Evolutionary conservation across 805 yeast genomes (phyloP).

Genomic region (Wickerhamomyces rabaulensis): DNA sequence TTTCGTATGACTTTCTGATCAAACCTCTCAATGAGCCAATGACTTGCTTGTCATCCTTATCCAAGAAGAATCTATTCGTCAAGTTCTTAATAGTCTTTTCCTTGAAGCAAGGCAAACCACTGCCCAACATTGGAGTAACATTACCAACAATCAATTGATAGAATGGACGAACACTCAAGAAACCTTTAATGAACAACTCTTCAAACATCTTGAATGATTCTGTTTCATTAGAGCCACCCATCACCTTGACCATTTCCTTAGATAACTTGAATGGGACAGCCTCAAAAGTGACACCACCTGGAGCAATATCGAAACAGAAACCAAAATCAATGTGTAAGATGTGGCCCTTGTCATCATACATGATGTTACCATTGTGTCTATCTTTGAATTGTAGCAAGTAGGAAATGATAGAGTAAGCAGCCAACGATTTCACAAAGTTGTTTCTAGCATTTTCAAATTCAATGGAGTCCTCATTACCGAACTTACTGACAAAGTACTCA

Average conservation of each 20-base stretch:
- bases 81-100: conserved; percentile 72
- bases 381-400: conserved; percentile 91
- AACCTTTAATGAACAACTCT: conserved; percentile 91
- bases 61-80: conserved; percentile 72
- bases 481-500: conserved; percentile 86
- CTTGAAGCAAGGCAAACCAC: conserved; percentile 95
- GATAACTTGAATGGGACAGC: conserved; percentile 98
- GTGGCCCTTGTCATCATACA: conserved; percentile 95
- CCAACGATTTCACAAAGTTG: conserved; percentile 88
- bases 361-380: conserved; percentile 96
- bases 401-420: conserved; percentile 90
- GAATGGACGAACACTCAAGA: conserved; percentile 80
- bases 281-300: conserved; percentile 97
- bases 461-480: conserved; percentile 89
- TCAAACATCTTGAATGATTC: conserved; percentile 93
- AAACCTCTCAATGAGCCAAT: conserved; percentile 69
- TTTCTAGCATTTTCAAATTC: conserved; percentile 89
- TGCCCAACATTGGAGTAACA: conserved; percentile 88
- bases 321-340: conserved; percentile 96
- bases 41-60: conserved; percentile 80
- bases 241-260: conserved; percentile 90
- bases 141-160: conserved; percentile 80
- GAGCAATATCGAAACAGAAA: conserved; percentile 96
- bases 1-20: conserved; percentile 77
- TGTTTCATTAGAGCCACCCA: conserved; percentile 86